Conservation (phyloP, 257 asterid species). For the Ballota nigra region DNA sequence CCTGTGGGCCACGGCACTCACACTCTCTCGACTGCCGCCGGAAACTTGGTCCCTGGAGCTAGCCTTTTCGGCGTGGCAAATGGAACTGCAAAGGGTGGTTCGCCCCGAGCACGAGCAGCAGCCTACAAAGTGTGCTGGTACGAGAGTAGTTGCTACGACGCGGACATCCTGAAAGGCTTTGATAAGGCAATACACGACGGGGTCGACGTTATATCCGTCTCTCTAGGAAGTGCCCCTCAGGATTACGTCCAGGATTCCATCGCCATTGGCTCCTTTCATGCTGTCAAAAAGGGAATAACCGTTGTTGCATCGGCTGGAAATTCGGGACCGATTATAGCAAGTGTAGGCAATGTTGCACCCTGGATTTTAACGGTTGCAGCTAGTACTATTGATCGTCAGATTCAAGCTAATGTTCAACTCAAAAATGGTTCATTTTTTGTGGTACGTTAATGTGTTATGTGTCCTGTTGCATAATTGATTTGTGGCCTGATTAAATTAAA, state of each 20-base stretch:
- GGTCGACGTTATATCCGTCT: conserved; percentile 65
- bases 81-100: conserved; percentile 83
- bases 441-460: conserved; percentile 23
- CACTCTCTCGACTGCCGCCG: conserved; percentile 83
- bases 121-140: conserved; percentile 67
- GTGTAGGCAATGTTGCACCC: conserved; percentile 60
- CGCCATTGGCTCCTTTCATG: conserved; percentile 62
- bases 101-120: conserved; percentile 72
- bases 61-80: conserved; percentile 42
- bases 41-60: conserved; percentile 64
- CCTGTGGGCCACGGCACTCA: conserved; percentile 65
- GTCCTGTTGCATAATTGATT: not conserved
- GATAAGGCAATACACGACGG: conserved; percentile 71
- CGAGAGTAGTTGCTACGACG: conserved; percentile 37
- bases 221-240: conserved; percentile 26
- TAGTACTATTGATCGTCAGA: conserved; percentile 53
- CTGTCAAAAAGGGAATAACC: conserved; percentile 45
- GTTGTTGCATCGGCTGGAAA: conserved; percentile 70
- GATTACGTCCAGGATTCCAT: conserved; percentile 34
- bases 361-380: conserved; percentile 78
- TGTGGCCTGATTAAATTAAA: no score
- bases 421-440: conserved; percentile 28
- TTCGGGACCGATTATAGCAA: conserved; percentile 28
- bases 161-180: conserved; percentile 54
- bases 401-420: conserved; percentile 26